Evolutionary conservation across 2,329 filamentous ascomycete species (phyloP).

Genomic region (Botrytis paeoniae): DNA sequence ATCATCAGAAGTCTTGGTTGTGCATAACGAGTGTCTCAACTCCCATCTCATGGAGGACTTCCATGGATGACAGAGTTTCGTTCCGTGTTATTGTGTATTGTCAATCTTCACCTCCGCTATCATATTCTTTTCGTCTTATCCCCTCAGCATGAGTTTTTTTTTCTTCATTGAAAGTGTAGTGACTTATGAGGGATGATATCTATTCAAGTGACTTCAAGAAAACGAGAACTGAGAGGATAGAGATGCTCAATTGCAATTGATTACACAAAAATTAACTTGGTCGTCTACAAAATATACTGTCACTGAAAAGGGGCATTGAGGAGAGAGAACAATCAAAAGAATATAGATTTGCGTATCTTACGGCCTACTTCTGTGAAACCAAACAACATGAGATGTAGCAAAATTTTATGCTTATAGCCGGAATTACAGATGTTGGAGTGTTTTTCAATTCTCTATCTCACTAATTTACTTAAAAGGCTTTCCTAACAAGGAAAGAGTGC

Average conservation of each 20-base stretch:
- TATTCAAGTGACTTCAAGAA: not conserved
- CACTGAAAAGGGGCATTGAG: not conserved
- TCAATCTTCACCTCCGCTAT: not conserved
- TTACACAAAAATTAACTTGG: not conserved
- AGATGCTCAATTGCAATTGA: too few relatives aligned
- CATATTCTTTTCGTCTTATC: not conserved
- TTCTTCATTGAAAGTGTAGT: not conserved
- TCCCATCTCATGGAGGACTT: too few relatives aligned
- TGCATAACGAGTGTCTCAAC: not conserved
- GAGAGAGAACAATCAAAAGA: not conserved
- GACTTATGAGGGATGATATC: fast-evolving
- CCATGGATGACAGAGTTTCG: not conserved
- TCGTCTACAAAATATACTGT: not conserved
- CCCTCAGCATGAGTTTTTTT: not conserved
- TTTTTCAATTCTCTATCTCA: not conserved
- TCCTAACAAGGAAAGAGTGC: not conserved
- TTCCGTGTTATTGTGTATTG: not conserved
- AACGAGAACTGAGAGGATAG: not conserved
- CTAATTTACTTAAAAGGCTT: not conserved
- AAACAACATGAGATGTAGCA: not conserved
- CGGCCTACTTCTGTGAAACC: not conserved
- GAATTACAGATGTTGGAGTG: not conserved
- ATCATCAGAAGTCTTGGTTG: not conserved
- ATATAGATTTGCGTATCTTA: not conserved
- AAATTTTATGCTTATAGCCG: not conserved